A percentile compares a stretch with the other conserved stretches of the same genome.
These are phyloP conservation scores for Ustilago loliicola DNA, from an alignment of 1,284 basidiomycete genomes.

Conservation along the genomic window DNA sequence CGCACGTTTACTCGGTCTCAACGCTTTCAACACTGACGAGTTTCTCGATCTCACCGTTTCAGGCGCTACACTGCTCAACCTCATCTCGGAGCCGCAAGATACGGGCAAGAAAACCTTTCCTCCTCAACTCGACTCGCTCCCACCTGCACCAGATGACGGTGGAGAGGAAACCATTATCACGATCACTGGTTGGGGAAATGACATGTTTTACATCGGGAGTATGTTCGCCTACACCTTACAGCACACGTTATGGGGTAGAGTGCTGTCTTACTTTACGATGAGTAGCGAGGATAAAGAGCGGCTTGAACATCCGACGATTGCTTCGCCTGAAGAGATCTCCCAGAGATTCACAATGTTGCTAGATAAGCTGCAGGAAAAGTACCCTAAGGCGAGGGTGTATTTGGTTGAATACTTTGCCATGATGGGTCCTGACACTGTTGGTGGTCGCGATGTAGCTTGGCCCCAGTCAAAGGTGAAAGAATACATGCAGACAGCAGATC, in stretches of 20 bases:
- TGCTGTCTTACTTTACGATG: conserved; percentile 16
- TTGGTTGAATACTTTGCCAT: conserved; percentile 41
- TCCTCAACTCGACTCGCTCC: conserved; percentile 21
- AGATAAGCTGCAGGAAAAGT: conserved; percentile 16
- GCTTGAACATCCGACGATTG: conserved; percentile 14
- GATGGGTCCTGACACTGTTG: conserved; percentile 23
- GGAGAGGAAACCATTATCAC: conserved; percentile 31
- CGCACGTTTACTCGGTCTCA: conserved; percentile 22
- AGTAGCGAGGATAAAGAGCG: conserved; percentile 6
- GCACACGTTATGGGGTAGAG: conserved; percentile 24
- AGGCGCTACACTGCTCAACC: conserved; percentile 29
- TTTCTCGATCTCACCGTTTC: conserved; percentile 37
- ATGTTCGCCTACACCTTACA: conserved; percentile 35
- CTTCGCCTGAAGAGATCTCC: conserved; percentile 14
- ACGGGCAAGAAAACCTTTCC: conserved; percentile 22
- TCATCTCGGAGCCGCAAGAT: conserved; percentile 24
- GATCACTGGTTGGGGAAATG: conserved; percentile 33
- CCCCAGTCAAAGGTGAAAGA: conserved; percentile 14
- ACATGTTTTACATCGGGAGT: conserved; percentile 40
- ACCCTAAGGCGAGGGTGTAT: conserved; percentile 22
- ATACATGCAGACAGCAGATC: conserved; percentile 17
- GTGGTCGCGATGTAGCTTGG: conserved; percentile 16
- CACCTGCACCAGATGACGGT: conserved; percentile 5
- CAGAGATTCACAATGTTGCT: conserved; percentile 17
- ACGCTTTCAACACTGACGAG: not conserved